phyloP scores from a whole-genome alignment of 495 filamentous ascomycete genomes.

The Hyphodiscus hymeniophilus region DNA sequence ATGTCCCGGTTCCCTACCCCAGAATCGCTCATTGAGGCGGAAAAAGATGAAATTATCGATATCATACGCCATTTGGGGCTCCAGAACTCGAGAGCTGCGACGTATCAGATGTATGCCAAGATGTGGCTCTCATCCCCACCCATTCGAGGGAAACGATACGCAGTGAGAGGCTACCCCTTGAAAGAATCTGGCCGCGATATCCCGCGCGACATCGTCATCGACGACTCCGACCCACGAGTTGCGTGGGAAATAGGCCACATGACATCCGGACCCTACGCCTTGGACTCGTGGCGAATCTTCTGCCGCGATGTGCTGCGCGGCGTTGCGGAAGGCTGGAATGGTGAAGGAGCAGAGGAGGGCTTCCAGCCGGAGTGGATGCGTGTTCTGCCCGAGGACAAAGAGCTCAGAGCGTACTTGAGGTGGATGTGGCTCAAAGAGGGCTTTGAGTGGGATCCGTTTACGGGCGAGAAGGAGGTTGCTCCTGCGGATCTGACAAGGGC shows the following conservation, averaged over 20 bases:
- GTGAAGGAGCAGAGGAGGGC: constrained; percentile 27
- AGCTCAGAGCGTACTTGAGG: constrained; percentile 72
- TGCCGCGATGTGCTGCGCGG: constrained; percentile 72
- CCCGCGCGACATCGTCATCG: constrained; percentile 35
- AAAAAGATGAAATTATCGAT: constrained; percentile 44
- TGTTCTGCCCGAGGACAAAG: constrained; percentile 80
- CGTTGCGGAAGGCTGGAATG: constrained; percentile 52
- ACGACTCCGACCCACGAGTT: constrained; percentile 25
- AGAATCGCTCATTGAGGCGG: constrained; percentile 51
- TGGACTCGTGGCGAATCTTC: constrained; percentile 93
- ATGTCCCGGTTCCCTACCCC: constrained; percentile 62
- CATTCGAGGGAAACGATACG: constrained; percentile 45
- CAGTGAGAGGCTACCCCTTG: constrained; percentile 61
- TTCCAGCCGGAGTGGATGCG: constrained; percentile 78
- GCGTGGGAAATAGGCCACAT: constrained; percentile 86
- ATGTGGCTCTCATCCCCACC: constrained; percentile 64
- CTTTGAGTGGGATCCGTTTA: constrained; percentile 68
- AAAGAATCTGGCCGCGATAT: constrained; percentile 39
- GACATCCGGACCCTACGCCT: constrained; percentile 78
- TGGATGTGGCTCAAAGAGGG: constrained; percentile 93
- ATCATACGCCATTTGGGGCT: constrained; percentile 71
- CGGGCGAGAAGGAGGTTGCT: constrained; percentile 53
- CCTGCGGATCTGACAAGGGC: constrained; percentile 46
- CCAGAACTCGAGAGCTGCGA: constrained; percentile 51
- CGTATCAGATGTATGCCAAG: constrained; percentile 59